Conservation (phyloP, 1,139 yeast genomes). For the Meyerozyma guilliermondii region DNA sequence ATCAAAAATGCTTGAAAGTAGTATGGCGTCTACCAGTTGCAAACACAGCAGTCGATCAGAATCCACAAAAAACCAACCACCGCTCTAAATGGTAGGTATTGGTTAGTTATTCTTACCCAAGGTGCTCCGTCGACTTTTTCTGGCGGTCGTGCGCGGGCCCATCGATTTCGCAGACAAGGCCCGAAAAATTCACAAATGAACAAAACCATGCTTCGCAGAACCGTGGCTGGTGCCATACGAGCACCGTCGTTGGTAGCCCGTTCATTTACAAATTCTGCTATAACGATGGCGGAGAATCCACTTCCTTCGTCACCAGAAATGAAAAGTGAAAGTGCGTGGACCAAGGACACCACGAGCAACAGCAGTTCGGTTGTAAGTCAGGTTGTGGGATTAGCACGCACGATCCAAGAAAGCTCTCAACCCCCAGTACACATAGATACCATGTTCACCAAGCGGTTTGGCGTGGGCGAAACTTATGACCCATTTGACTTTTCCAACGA, state of each 20-base stretch:
- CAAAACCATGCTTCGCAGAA: not conserved
- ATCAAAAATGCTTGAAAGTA: too few species aligned
- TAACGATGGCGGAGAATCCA: constrained; percentile 2
- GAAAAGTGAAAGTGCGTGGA: constrained; percentile 28
- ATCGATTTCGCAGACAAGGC: not conserved
- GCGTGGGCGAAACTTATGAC: constrained; percentile 49
- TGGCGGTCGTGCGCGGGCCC: not conserved
- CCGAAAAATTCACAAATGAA: not conserved
- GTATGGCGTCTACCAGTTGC: too few species aligned
- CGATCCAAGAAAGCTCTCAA: constrained; percentile 19
- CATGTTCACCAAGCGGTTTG: constrained; percentile 36
- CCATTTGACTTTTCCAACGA: constrained; percentile 72
- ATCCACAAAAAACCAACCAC: too few species aligned
- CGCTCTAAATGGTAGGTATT: too few species aligned
- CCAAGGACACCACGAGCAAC: constrained; percentile 10
- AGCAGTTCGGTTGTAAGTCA: constrained; percentile 14
- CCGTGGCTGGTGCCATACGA: not conserved
- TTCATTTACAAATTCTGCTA: not conserved
- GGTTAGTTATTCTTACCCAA: not conserved
- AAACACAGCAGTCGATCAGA: too few species aligned
- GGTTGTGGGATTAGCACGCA: constrained; percentile 28
- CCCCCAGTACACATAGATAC: constrained; percentile 24
- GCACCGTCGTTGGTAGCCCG: not conserved
- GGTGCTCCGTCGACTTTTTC: not conserved
- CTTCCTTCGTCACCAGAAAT: constrained; percentile 29